Percentiles rank a stretch among this genome's conserved stretches.
These are phyloP conservation scores for Xylogone sp. DNA, from an alignment of 2,329 filamentous ascomycete species.

Conservation along the genomic window DNA sequence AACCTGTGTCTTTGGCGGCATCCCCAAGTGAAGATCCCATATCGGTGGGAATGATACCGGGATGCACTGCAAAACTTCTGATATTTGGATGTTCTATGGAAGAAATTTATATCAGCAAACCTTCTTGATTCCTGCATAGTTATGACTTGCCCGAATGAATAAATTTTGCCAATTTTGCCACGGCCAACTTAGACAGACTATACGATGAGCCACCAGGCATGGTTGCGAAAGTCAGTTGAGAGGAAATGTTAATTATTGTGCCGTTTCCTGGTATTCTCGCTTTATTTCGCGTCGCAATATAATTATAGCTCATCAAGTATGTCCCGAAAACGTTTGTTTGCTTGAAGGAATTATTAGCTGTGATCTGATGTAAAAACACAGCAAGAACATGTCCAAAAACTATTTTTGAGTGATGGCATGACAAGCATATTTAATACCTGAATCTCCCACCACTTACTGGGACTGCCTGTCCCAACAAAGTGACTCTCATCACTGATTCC, in stretches of 20 bases:
- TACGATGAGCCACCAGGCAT: conserved; percentile 8
- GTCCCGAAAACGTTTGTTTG: conserved; percentile 31
- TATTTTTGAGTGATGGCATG: too few relatives aligned
- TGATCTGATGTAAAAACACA: too few relatives aligned
- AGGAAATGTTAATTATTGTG: conserved; percentile 13
- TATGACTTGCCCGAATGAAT: conserved; percentile 1
- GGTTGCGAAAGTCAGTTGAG: not conserved
- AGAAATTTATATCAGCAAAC: too few relatives aligned
- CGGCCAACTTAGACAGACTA: conserved; percentile 10
- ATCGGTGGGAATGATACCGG: conserved; percentile 4
- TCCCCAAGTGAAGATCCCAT: conserved; percentile 15
- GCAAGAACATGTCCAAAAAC: too few relatives aligned
- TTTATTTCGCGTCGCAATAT: conserved; percentile 21
- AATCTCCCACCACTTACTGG: too few relatives aligned
- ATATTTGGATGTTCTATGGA: conserved; percentile 5
- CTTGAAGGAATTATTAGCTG: too few relatives aligned
- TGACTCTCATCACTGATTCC: too few relatives aligned
- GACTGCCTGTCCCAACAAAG: too few relatives aligned
- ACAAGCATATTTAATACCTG: too few relatives aligned
- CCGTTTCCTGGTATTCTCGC: conserved; percentile 2
- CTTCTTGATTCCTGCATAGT: too few relatives aligned
- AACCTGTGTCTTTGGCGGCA: conserved; percentile 23
- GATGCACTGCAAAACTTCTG: conserved; percentile 7
- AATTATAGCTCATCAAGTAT: conserved; percentile 28
- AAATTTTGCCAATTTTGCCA: conserved; percentile 6